Base-by-base conservation (phyloP, 2,329 filamentous ascomycete genomes). In the Bipolaris zeicola region DNA sequence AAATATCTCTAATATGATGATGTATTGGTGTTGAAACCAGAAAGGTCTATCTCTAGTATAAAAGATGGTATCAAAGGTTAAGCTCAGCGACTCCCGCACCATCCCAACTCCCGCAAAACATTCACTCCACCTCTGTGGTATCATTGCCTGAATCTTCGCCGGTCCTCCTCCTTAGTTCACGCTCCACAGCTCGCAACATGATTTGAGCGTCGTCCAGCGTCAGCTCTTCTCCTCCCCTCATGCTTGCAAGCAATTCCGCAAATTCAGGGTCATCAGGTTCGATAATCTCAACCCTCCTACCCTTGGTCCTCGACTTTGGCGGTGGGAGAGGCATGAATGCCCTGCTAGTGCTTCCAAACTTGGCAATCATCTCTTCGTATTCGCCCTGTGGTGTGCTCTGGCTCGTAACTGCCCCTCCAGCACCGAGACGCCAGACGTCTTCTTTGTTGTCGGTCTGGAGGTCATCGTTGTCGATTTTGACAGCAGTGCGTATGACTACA, bases 381-480 rank as follows among this genome's bases (percentile, higher is more conserved):
- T 98, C 94, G 3, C 87, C 91, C 55, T 88, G 82, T 0, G 89
- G 82, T 2, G 89, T 91, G 72, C 92, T 96, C 55, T 96, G 80
- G 22, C 87, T 89, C 1, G 94, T 98, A 14, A 98, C 87, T 0
- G 94, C 94, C 1, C 94, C 95, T 0, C 94, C 95, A 5, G 94
- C 94, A 5, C 93, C 94, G 36, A 97, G 86, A 38, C 85, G 85
- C 94, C 94, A 98, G 1, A 83, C 79, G 67, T 91, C 88, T 46
- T 68, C 59, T 11, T 60, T 55, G 16, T 61, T 48, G 14, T 62
- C 48, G 20, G 50, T 44, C 49, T 59, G 56, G 13, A 37, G 33
- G 14, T 37, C 34, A 7, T 55, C 46, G 0, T 52, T 36, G 45
- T 72, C 68, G 45, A 83, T 52, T 22, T 75, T 76, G 36, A 94